Evolutionary conservation across 305 asterid species (phyloP).

Genomic region (Fraxinus latifolia): DNA sequence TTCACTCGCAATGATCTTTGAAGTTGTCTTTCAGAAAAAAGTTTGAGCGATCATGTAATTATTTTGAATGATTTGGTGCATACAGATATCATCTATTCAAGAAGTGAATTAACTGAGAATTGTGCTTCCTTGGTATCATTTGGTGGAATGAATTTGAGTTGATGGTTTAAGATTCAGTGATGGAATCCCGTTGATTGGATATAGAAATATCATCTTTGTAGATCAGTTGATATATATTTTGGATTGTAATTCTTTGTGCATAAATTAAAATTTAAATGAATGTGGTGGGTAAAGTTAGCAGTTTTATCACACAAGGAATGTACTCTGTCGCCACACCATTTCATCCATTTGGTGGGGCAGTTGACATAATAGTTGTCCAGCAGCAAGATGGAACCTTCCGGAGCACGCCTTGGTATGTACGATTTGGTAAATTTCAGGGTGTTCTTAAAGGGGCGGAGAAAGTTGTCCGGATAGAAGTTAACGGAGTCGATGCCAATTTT

Average conservation of each 20-base stretch:
- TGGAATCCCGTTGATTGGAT: constrained; percentile 16
- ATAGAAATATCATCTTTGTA: constrained; percentile 1
- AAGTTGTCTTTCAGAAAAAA: constrained; percentile 17
- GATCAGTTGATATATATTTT: constrained; percentile 9
- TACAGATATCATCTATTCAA: constrained; percentile 42
- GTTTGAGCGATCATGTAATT: constrained; percentile 32
- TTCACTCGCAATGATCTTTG: constrained; percentile 28
- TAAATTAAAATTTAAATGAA: constrained; percentile 60
- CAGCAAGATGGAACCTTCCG: constrained; percentile 75
- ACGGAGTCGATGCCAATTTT: constrained; percentile 71
- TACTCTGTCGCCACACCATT: constrained; percentile 52
- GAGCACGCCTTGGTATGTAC: constrained; percentile 91
- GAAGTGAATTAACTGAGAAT: background rate
- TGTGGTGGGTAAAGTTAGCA: constrained; percentile 79
- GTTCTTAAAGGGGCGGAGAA: constrained; percentile 87
- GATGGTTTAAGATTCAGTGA: constrained; percentile 1
- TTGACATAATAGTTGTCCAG: constrained; percentile 76
- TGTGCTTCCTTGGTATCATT: constrained; percentile 15
- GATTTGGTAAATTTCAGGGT: constrained; percentile 92
- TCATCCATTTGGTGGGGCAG: constrained; percentile 98
- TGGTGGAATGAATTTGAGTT: constrained; percentile 15
- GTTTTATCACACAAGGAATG: constrained; percentile 44
- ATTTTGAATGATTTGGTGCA: constrained; percentile 32
- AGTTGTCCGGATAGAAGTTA: constrained; percentile 73
- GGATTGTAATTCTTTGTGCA: constrained; percentile 23